Evolutionary conservation across 2,329 filamentous ascomycete species (phyloP).

Genomic region (Pseudocercospora vitis): DNA sequence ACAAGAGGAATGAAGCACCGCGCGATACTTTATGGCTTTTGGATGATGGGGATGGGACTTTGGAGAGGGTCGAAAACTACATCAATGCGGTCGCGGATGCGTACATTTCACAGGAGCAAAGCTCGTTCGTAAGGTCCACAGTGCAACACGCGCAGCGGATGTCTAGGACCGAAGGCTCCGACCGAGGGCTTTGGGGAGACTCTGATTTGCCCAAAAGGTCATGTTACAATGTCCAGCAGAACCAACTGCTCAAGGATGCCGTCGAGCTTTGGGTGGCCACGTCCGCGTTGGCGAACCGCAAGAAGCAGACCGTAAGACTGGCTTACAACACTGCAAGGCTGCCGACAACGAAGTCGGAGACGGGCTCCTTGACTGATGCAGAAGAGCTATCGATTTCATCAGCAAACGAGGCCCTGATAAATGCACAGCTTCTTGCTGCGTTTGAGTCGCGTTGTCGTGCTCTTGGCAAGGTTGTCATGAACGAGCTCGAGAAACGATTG

Average conservation of each 20-base stretch:
- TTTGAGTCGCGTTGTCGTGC: slow-evolving; percentile 56
- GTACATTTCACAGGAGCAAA: slow-evolving; percentile 53
- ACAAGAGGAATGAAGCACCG: not conserved
- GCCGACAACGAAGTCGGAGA: not conserved
- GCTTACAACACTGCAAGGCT: slow-evolving; percentile 23
- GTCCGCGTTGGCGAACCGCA: slow-evolving; percentile 45
- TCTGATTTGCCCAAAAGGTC: slow-evolving; percentile 14
- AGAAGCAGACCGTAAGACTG: not conserved
- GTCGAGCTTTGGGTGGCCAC: slow-evolving; percentile 60
- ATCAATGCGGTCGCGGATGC: not conserved
- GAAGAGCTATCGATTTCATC: not conserved
- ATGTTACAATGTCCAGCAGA: slow-evolving; percentile 40
- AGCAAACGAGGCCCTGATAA: slow-evolving; percentile 48
- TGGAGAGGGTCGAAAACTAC: slow-evolving; percentile 55
- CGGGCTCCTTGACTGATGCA: too few relatives aligned
- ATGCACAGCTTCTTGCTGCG: slow-evolving; percentile 55
- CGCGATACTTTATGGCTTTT: slow-evolving; percentile 20
- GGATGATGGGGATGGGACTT: slow-evolving; percentile 46
- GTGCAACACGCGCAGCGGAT: slow-evolving; percentile 38
- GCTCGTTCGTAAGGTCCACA: slow-evolving; percentile 53
- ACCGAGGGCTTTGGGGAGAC: not conserved
- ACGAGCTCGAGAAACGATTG: slow-evolving; percentile 60
- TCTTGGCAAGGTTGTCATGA: slow-evolving; percentile 57
- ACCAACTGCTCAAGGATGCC: slow-evolving; percentile 49
- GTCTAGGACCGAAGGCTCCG: slow-evolving; percentile 26